Percentiles rank a stretch among this genome's conserved stretches.
These are phyloP conservation scores for Carpinus fangiana DNA, from an alignment of 306 rosid genomes.

Conservation along the genomic window DNA sequence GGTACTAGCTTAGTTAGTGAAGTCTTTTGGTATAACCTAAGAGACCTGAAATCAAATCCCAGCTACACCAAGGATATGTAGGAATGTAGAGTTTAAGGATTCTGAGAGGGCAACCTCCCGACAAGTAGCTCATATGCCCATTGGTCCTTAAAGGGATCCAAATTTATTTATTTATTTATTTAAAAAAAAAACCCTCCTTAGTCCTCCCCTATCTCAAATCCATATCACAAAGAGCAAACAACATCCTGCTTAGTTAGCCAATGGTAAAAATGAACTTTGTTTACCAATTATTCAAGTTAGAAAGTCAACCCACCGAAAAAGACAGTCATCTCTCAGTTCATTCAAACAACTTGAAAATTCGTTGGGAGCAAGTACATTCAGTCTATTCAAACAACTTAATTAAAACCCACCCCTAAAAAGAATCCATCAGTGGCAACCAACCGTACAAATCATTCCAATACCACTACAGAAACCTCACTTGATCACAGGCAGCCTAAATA, in stretches of 20 bases:
- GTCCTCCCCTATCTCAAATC: constrained; percentile 1
- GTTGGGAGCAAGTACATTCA: constrained; percentile 3
- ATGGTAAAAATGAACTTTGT: neutral
- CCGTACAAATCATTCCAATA: neutral
- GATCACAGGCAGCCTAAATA: constrained; percentile 1
- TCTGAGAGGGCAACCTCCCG: neutral
- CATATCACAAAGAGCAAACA: constrained; percentile 8
- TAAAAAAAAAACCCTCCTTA: neutral
- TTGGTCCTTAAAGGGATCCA: neutral
- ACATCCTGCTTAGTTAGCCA: neutral
- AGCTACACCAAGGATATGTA: neutral
- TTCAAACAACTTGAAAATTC: constrained; percentile 2
- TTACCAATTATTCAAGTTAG: neutral
- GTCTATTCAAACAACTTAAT: constrained; percentile 8
- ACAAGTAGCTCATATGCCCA: neutral
- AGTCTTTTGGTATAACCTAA: neutral
- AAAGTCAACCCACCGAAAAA: constrained; percentile 4
- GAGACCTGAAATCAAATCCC: neutral
- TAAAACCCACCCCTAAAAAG: constrained; percentile 13
- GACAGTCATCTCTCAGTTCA: constrained; percentile 13
- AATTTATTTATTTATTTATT: neutral
- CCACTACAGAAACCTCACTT: neutral
- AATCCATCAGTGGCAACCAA: neutral
- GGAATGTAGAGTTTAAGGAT: neutral
- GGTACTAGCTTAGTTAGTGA: neutral